Conservation (phyloP, 148 eudicot species). For the Silene conica region DNA sequence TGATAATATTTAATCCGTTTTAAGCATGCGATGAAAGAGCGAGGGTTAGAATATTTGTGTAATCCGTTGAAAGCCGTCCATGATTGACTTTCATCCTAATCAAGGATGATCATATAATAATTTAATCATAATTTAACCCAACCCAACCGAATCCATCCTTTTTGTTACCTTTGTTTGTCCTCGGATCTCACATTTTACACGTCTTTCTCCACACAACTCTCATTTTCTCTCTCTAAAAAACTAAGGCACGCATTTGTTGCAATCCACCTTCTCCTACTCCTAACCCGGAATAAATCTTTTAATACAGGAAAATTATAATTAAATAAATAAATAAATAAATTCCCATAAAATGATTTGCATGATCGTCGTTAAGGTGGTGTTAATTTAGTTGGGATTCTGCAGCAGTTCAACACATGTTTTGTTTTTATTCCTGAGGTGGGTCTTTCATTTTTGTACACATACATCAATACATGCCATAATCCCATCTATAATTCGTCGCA, state of each 20-base stretch:
- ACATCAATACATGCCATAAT: background rate
- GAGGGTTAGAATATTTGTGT: too few relatives aligned
- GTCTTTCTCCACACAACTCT: constrained; percentile 18
- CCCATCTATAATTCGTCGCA: too few relatives aligned
- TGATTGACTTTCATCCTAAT: constrained; percentile 19
- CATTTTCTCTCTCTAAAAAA: constrained; percentile 15
- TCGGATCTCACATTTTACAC: constrained; percentile 37
- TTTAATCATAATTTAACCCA: too few relatives aligned
- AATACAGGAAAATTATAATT: background rate
- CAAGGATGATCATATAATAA: too few relatives aligned
- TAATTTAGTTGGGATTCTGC: background rate
- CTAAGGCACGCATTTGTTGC: constrained; percentile 21
- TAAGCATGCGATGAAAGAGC: too few relatives aligned
- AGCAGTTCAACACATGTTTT: background rate
- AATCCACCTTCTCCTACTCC: constrained; percentile 15
- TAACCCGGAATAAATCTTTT: too few relatives aligned
- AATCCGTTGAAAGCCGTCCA: constrained; percentile 20
- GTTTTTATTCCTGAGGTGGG: constrained; percentile 17
- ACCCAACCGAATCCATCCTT: too few relatives aligned
- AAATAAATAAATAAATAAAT: background rate
- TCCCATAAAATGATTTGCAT: constrained; percentile 18
- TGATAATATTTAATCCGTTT: too few relatives aligned
- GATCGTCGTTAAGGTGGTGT: background rate
- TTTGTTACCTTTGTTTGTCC: constrained; percentile 15
- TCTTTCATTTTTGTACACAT: background rate